Evolutionary conservation across 2,329 filamentous ascomycete species (phyloP), one percentile per base, ranked within the genome.

Genomic region (Penicillium sp.): DNA sequence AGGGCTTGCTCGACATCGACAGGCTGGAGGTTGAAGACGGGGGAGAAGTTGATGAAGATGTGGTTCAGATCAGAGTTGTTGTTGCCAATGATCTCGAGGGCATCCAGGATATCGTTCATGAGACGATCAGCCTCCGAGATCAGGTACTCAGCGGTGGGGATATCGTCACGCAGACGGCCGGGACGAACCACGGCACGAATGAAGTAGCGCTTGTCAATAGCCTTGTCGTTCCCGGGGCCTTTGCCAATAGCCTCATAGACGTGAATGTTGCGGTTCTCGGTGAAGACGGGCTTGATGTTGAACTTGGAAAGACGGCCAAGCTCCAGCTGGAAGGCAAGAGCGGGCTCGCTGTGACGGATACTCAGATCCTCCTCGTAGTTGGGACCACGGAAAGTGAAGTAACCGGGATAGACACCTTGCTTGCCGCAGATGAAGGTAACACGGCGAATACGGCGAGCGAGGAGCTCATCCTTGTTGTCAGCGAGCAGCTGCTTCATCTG

Each of bases 31-130:
- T 92, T 91, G 87, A 99, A 97, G 58, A 97, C 90, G 10, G 93
- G 91, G 0, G 91, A 94, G 81, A 99, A 99, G 85, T 99, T 97
- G 84, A 99, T 94, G 82, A 99, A 99, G 84, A 99, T 94, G 81
- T 99, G 94, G 83, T 99, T 99, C 73, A 99, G 84, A 82, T 99
- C 94, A 51, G 94, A 96, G 81, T 96, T 95, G 82, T 97, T 97
- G 84, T 96, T 97, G 73, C 94, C 94, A 72, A 97, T 95, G 69
- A 99, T 97, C 83, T 99, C 94, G 58, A 99, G 83, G 45, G 94
- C 94, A 73, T 99, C 94, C 52, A 97, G 86, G 71, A 99, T 97
- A 73, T 99, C 94, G 74, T 91, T 97, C 85, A 99, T 93, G 68
- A 97, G 84, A 63, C 94, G 89, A 72, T 99, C 93, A 40, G 93